Percentiles rank a stretch among this genome's conserved stretches.
Evolutionary conservation across 1,284 basidiomycete species (phyloP).

Genomic region (Apiotrichum domesticum): DNA sequence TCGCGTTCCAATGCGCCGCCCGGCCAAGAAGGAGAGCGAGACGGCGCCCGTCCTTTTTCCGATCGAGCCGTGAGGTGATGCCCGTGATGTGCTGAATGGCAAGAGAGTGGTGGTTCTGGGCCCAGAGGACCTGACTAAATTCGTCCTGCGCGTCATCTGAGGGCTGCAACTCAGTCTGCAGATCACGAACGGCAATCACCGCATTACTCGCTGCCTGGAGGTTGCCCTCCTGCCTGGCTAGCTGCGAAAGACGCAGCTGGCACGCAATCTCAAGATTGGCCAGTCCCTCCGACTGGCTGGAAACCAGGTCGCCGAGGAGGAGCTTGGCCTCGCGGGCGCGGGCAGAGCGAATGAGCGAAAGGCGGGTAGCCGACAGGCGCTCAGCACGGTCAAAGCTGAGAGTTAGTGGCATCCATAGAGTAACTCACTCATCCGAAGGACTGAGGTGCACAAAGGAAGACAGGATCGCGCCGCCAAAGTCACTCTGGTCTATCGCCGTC

Average conservation of each 20-base stretch:
- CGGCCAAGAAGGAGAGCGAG: conserved; percentile 10
- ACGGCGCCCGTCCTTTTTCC: not conserved
- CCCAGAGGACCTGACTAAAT: conserved; percentile 85
- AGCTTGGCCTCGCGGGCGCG: conserved; percentile 54
- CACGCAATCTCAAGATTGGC: conserved; percentile 62
- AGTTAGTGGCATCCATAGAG: not conserved
- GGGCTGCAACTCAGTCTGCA: conserved; percentile 50
- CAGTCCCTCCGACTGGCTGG: conserved; percentile 55
- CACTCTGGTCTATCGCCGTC: conserved; percentile 30
- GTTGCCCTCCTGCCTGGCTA: conserved; percentile 64
- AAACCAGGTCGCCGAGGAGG: conserved; percentile 60
- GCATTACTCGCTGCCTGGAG: conserved; percentile 82
- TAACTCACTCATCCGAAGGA: conserved; percentile 60
- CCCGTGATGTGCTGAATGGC: conserved; percentile 65
- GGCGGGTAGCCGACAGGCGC: conserved; percentile 70
- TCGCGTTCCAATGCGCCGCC: conserved; percentile 81
- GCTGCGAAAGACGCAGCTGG: conserved; percentile 65
- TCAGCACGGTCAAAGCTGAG: conserved; percentile 72
- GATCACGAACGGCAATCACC: conserved; percentile 63
- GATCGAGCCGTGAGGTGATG: not conserved
- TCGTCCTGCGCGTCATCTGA: conserved; percentile 55
- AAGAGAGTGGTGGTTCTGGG: conserved; percentile 71
- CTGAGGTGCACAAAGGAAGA: conserved; percentile 52
- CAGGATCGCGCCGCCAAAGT: conserved; percentile 47
- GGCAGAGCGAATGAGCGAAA: conserved; percentile 71